Evolutionary conservation across 176 grass and related monocot species (phyloP).

Genomic region (Otatea glauca): DNA sequence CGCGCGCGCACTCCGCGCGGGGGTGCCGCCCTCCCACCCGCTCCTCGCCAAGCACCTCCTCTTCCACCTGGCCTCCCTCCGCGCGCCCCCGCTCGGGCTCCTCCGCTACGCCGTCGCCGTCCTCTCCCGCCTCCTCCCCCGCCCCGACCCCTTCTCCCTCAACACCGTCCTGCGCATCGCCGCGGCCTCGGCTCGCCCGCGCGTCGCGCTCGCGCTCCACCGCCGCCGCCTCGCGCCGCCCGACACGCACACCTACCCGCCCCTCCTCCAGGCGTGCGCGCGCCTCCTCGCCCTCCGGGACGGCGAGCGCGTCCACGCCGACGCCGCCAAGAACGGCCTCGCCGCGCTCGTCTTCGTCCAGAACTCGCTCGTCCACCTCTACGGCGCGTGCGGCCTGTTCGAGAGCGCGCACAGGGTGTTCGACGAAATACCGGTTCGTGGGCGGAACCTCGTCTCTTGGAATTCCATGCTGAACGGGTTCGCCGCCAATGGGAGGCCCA

Average conservation of each 20-base stretch:
- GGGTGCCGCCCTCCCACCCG: slow-evolving; percentile 59
- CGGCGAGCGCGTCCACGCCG: slow-evolving; percentile 67
- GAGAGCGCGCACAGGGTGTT: slow-evolving; percentile 79
- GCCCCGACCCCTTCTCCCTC: slow-evolving; percentile 62
- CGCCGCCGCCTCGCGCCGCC: slow-evolving; percentile 57
- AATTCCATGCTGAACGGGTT: slow-evolving; percentile 81
- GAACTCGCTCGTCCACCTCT: slow-evolving; percentile 75
- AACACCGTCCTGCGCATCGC: slow-evolving; percentile 84
- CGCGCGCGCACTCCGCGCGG: slow-evolving; percentile 63
- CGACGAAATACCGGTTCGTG: slow-evolving; percentile 55
- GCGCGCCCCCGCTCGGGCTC: slow-evolving; percentile 13
- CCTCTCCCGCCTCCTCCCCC: slow-evolving; percentile 53
- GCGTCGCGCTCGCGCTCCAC: slow-evolving; percentile 66
- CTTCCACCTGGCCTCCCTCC: slow-evolving; percentile 72
- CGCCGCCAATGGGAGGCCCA: slow-evolving; percentile 68
- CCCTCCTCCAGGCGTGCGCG: slow-evolving; percentile 79
- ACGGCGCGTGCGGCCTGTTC: slow-evolving; percentile 61
- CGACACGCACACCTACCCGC: slow-evolving; percentile 82
- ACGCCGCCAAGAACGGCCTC: slow-evolving; percentile 64
- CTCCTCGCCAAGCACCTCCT: slow-evolving; percentile 77
- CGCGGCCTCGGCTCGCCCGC: slow-evolving; percentile 52
- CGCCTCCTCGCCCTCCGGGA: slow-evolving; percentile 67
- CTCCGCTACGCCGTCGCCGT: slow-evolving; percentile 64
- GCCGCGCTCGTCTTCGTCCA: slow-evolving; percentile 65
- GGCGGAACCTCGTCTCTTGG: slow-evolving; percentile 77